phyloP scores from a whole-genome alignment of 2,329 filamentous ascomycete species.

The Eutypa lata region DNA sequence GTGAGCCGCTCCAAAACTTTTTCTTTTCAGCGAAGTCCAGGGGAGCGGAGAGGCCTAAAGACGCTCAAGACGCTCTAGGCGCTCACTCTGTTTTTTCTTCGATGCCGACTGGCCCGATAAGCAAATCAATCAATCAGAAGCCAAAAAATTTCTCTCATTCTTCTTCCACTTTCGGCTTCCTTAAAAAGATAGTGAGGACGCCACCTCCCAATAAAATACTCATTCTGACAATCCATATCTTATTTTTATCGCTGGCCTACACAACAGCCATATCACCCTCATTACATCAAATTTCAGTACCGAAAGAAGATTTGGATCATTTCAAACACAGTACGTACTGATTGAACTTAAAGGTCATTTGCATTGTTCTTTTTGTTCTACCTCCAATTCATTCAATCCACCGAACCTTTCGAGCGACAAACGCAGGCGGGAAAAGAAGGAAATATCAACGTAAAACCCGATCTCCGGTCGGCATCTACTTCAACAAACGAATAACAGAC shows the following conservation, averaged over 20 bases:
- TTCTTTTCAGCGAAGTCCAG: not conserved
- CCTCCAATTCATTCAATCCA: too few species aligned
- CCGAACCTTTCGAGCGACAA: not conserved
- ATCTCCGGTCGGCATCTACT: slow-evolving; percentile 16
- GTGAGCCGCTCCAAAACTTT: not conserved
- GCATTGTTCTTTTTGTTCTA: not conserved
- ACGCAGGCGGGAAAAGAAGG: not conserved
- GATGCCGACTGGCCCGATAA: too few species aligned
- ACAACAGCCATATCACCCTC: not conserved
- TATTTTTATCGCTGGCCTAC: not conserved
- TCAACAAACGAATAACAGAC: not conserved
- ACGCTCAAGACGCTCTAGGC: too few species aligned
- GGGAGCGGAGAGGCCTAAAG: not conserved
- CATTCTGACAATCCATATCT: not conserved
- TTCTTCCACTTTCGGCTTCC: too few species aligned
- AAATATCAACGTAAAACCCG: slow-evolving; percentile 14
- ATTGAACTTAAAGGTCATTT: too few species aligned
- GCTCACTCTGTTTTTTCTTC: too few species aligned
- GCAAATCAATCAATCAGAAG: too few species aligned
- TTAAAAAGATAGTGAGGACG: not conserved
- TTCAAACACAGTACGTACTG: not conserved
- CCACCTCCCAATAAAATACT: not conserved
- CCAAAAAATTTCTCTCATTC: too few species aligned
- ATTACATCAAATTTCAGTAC: not conserved
- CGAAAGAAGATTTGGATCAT: not conserved